phyloP scores from a whole-genome alignment of 2,329 filamentous ascomycete species.

The Fusarium hostae region DNA sequence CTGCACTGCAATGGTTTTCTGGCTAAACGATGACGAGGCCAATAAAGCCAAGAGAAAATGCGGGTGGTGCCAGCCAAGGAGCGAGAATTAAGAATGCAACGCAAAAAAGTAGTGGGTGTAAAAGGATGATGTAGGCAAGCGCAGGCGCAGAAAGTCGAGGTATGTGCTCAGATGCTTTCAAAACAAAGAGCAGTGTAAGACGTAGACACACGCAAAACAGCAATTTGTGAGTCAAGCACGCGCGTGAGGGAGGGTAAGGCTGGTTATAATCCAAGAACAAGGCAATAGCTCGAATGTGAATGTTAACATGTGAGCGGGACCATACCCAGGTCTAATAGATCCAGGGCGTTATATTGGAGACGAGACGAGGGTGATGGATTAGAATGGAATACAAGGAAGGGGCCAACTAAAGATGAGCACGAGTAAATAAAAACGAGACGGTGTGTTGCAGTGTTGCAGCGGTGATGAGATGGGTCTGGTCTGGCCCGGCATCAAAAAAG shows the following conservation, averaged over 20 bases:
- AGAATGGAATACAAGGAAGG: conserved; percentile 17
- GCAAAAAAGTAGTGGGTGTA: conserved; percentile 17
- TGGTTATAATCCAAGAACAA: conserved; percentile 28
- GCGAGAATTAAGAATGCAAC: conserved; percentile 22
- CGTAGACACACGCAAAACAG: conserved; percentile 1
- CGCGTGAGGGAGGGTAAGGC: conserved; percentile 22
- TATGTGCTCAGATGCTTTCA: conserved; percentile 15
- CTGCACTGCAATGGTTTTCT: neutral
- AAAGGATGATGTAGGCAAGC: conserved; percentile 7
- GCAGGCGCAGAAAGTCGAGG: neutral
- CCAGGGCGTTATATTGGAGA: conserved; percentile 28
- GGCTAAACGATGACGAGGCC: conserved; percentile 32
- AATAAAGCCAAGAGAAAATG: conserved; percentile 35
- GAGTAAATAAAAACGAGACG: conserved; percentile 36
- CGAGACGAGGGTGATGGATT: conserved; percentile 4
- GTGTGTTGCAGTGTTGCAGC: conserved; percentile 39
- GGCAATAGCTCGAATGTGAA: conserved; percentile 10
- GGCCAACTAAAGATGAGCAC: conserved; percentile 22
- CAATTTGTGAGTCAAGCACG: neutral
- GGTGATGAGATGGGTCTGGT: conserved; percentile 30
- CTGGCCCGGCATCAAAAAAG: conserved; percentile 1
- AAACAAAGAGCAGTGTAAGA: conserved; percentile 22
- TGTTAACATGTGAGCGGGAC: conserved; percentile 22
- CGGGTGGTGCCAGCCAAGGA: conserved; percentile 38
- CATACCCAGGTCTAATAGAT: conserved; percentile 17